Percentiles rank a stretch among this genome's conserved stretches.
Evolutionary conservation across 2,329 filamentous ascomycete species (phyloP).

Genomic region (Fusarium subtropicale): DNA sequence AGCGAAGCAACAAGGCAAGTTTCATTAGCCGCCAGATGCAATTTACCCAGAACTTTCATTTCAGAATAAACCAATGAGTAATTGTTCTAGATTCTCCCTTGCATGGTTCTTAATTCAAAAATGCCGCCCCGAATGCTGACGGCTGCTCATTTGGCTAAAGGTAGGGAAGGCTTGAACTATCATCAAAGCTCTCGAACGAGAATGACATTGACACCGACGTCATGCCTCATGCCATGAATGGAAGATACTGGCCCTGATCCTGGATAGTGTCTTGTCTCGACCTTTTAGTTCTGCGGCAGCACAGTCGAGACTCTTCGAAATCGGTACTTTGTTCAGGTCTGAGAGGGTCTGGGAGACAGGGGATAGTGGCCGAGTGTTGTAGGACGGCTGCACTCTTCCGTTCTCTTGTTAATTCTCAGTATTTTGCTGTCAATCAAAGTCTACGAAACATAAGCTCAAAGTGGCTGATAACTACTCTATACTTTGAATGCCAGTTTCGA

Average conservation of each 20-base stretch:
- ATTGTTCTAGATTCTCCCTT: neutral
- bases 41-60: neutral
- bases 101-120: neutral
- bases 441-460: neutral
- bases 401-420: neutral
- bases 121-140: neutral
- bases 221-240: constrained; percentile 24
- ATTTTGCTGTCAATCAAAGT: neutral
- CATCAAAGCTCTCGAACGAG: constrained; percentile 9
- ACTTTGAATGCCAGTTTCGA: neutral
- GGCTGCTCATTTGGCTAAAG: constrained; percentile 2
- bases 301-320: constrained; percentile 37
- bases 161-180: neutral
- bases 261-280: constrained; percentile 35
- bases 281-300: constrained; percentile 27
- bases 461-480: neutral
- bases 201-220: constrained; percentile 24
- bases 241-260: constrained; percentile 25
- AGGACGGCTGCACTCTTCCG: neutral
- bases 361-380: constrained; percentile 4
- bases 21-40: neutral
- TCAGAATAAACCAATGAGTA: neutral
- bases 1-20: neutral
- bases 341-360: constrained; percentile 27
- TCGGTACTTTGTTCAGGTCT: constrained; percentile 16